Percentiles rank a stretch among this genome's conserved stretches.
These are phyloP conservation scores for Phytopythium helicoides DNA, from an alignment of 352 stramenopile species.

Conservation along the genomic window DNA sequence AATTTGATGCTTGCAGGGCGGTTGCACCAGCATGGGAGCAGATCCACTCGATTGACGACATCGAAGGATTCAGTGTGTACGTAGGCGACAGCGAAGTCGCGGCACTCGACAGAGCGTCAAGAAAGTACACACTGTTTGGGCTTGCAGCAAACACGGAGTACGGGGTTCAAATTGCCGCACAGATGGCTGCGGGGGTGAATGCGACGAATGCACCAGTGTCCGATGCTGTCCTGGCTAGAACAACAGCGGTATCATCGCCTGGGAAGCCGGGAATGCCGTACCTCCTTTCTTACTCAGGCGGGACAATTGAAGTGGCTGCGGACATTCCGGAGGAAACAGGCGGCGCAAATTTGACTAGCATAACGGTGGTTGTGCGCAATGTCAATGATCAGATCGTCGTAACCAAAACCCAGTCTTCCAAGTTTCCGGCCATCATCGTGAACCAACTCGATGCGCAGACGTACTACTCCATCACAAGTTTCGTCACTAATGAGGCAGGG, in stretches of 20 bases:
- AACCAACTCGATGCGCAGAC: conserved; percentile 36
- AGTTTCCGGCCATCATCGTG: conserved; percentile 16
- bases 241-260: conserved; percentile 17
- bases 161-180: conserved; percentile 19
- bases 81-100: conserved; percentile 17
- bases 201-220: conserved; percentile 16
- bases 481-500: conserved; percentile 21
- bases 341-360: conserved; percentile 19
- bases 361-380: conserved; percentile 23
- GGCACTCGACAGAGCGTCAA: background rate
- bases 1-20: conserved; percentile 12
- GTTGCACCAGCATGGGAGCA: conserved; percentile 15
- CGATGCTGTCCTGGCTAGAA: conserved; percentile 23
- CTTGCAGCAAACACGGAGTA: conserved; percentile 33
- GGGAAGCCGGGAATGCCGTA: conserved; percentile 7
- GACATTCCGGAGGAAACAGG: conserved; percentile 33
- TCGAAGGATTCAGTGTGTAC: conserved; percentile 21
- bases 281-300: conserved; percentile 10
- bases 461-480: conserved; percentile 29
- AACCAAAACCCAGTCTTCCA: conserved; percentile 8
- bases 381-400: conserved; percentile 6
- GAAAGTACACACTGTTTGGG: conserved; percentile 27
- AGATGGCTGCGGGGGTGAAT: conserved; percentile 8
- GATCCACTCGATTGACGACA: conserved; percentile 17
- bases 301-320: conserved; percentile 15